Percentiles rank a stretch among this genome's conserved stretches.
Evolutionary conservation across 345 rosid genomes (phyloP).

Genomic region (Melaleuca quinquenervia): DNA sequence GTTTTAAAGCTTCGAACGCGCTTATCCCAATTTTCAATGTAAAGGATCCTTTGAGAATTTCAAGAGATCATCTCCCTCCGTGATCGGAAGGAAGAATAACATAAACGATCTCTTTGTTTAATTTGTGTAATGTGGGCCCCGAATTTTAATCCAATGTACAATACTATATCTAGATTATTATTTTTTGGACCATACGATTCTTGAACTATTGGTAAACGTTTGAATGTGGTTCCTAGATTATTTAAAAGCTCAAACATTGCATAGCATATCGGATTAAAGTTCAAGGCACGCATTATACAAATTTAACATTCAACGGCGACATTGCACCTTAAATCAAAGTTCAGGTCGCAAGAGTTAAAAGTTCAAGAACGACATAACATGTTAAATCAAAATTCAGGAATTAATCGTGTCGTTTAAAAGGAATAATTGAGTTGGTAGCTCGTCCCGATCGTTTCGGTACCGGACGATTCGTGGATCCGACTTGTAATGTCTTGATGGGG

Average conservation of each 20-base stretch:
- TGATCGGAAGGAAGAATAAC: not conserved
- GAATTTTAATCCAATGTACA: too few species aligned
- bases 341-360: rapidly evolving
- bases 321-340: not conserved
- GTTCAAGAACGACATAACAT: rapidly evolving
- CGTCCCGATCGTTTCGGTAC: not conserved
- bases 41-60: not conserved
- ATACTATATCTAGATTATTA: too few species aligned
- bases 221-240: rapidly evolving
- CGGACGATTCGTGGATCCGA: not conserved
- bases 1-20: too few species aligned
- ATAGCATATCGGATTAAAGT: too few species aligned
- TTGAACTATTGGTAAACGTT: not conserved
- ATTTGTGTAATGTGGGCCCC: too few species aligned
- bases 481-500: not conserved
- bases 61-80: not conserved
- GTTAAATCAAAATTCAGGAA: not conserved
- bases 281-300: too few species aligned
- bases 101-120: rapidly evolving
- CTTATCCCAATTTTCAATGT: too few species aligned
- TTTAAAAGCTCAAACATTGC: not conserved
- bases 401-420: not conserved
- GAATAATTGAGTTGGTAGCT: too few species aligned
- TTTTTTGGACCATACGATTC: rapidly evolving
- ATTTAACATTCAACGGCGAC: rapidly evolving